Conservation (phyloP, 306 rosid species). For the Gastrolobium bilobum region DNA sequence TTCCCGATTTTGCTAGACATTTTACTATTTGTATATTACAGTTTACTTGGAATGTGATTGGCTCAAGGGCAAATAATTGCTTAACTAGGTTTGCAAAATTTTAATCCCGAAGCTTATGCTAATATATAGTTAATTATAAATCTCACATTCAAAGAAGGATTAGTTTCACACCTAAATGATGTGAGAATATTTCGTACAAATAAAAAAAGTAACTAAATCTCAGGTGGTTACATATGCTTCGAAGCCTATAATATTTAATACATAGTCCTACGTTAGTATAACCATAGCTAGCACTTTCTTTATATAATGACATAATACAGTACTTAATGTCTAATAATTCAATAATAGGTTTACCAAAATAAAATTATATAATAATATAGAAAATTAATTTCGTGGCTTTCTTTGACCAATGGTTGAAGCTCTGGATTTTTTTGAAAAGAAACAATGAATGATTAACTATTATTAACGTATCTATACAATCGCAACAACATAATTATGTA, state of each 20-base stretch:
- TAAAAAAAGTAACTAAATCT: not conserved
- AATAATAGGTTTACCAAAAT: not conserved
- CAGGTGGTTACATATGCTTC: not conserved
- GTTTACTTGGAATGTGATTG: not conserved
- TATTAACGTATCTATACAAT: not conserved
- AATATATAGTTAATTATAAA: not conserved
- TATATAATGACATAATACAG: not conserved
- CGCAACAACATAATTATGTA: constrained; percentile 17
- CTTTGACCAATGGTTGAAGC: constrained; percentile 18
- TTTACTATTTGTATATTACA: not conserved
- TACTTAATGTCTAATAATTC: not conserved
- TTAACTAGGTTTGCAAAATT: not conserved
- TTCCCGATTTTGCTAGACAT: not conserved
- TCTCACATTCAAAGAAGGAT: not conserved
- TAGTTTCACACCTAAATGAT: not conserved
- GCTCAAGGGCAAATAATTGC: not conserved
- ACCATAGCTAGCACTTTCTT: not conserved
- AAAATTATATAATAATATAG: not conserved
- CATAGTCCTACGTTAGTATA: not conserved
- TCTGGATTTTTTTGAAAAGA: not conserved
- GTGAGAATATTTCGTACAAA: not conserved
- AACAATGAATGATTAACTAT: not conserved
- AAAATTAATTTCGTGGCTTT: constrained; percentile 12
- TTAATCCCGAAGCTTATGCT: not conserved
- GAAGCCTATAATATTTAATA: constrained; percentile 13